These are phyloP conservation scores for Geranium rotundifolium DNA, from an alignment of 345 rosid genomes.

Conservation along the genomic window DNA sequence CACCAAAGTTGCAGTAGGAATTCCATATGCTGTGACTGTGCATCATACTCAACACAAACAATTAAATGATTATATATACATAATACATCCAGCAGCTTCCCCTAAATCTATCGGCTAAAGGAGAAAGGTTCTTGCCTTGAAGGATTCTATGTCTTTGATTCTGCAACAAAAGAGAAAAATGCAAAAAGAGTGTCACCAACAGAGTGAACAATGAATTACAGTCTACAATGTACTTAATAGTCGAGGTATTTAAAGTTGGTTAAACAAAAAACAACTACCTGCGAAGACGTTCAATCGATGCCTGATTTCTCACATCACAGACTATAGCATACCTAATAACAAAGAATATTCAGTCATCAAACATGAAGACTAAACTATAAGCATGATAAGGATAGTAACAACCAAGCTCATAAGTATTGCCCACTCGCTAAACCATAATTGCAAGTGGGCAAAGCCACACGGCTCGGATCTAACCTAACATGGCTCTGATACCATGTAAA, in stretches of 20 bases:
- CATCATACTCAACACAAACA: not conserved
- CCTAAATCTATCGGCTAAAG: not conserved
- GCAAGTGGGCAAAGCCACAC: no score
- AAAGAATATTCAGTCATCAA: slow-evolving; percentile 3
- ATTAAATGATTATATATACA: not conserved
- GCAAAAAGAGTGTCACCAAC: slow-evolving; percentile 2
- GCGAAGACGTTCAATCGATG: slow-evolving; percentile 83
- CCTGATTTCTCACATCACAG: slow-evolving; percentile 57
- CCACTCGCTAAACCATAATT: no score
- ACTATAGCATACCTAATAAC: slow-evolving; percentile 55
- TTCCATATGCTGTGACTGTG: not conserved
- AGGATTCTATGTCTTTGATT: slow-evolving; percentile 64
- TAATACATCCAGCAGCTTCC: not conserved
- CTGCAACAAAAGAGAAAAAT: slow-evolving; percentile 34
- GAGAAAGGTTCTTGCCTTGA: slow-evolving; percentile 46
- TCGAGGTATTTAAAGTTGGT: not conserved
- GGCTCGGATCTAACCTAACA: no score
- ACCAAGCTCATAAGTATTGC: not conserved
- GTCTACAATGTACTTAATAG: not conserved
- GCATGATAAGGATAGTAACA: slow-evolving; percentile 2
- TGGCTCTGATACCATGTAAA: no score
- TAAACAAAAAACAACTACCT: slow-evolving; percentile 30
- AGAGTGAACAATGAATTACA: slow-evolving; percentile 1
- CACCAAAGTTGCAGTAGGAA: not conserved
- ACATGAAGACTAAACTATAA: not conserved